Conservation (phyloP, 2,329 filamentous ascomycete species). For the Xylariaceae sp. region DNA sequence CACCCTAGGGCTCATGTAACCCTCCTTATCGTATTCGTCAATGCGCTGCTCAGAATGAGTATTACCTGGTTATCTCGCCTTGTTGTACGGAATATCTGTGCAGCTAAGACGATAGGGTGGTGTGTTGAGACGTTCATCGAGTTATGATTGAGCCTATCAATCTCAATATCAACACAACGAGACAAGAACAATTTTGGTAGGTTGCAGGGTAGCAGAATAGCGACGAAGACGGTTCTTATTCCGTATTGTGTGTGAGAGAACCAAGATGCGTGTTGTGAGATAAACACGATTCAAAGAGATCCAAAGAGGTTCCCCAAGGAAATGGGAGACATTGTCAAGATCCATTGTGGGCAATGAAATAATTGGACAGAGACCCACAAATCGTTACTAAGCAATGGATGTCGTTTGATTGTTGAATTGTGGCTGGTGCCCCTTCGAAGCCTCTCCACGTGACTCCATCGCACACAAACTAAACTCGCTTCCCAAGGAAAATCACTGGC, state of each 20-base stretch:
- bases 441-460: conserved; percentile 14
- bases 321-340: too few species aligned
- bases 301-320: too few species aligned
- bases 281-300: background rate
- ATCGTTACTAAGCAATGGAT: too few species aligned
- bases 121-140: background rate
- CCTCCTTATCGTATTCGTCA: background rate
- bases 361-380: background rate
- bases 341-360: background rate
- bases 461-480: conserved; percentile 19
- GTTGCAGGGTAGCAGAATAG: too few species aligned
- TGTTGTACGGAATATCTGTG: too few species aligned
- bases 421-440: conserved; percentile 7
- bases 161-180: too few species aligned
- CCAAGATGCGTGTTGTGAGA: background rate
- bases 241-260: background rate
- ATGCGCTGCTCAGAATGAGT: background rate
- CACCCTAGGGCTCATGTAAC: background rate
- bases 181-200: too few species aligned
- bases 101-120: background rate
- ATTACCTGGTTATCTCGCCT: too few species aligned
- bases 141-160: background rate
- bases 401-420: background rate
- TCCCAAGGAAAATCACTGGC: conserved; percentile 12
- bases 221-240: too few species aligned